A percentile compares a stretch with the other conserved stretches of the same genome.
These are phyloP conservation scores for Brassica balearica DNA, from an alignment of 441 rosid species.

Conservation along the genomic window DNA sequence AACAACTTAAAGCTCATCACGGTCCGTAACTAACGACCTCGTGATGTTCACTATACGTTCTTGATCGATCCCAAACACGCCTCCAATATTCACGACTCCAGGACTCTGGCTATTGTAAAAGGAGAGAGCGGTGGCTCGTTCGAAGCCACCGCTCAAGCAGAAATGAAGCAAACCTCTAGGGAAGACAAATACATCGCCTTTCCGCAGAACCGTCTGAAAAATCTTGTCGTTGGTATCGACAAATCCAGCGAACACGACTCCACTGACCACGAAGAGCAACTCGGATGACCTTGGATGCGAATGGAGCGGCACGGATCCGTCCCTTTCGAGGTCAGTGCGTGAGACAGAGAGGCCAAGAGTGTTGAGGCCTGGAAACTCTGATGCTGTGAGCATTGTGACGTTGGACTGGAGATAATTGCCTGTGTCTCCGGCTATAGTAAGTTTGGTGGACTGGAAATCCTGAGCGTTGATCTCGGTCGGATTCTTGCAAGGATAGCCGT, in stretches of 20 bases:
- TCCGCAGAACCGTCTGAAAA: slow-evolving; percentile 52
- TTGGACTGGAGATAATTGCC: slow-evolving; percentile 61
- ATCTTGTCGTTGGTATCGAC: slow-evolving; percentile 56
- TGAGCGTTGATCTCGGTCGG: slow-evolving; percentile 54
- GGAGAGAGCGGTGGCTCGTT: slow-evolving; percentile 56
- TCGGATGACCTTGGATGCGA: slow-evolving; percentile 87
- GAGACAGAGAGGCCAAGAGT: slow-evolving; percentile 81
- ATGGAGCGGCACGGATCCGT: slow-evolving; percentile 64
- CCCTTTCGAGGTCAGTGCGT: slow-evolving; percentile 67
- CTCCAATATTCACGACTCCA: slow-evolving; percentile 58
- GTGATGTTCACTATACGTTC: slow-evolving; percentile 39
- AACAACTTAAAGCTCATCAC: slow-evolving; percentile 33
- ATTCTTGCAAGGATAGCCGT: slow-evolving; percentile 88
- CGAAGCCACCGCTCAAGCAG: slow-evolving; percentile 64
- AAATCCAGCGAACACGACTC: slow-evolving; percentile 75
- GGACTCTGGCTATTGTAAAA: slow-evolving; percentile 87
- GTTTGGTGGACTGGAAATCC: slow-evolving; percentile 70
- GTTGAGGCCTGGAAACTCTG: slow-evolving; percentile 81
- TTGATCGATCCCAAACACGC: slow-evolving; percentile 47
- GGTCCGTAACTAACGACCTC: slow-evolving; percentile 38
- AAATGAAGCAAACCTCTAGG: slow-evolving; percentile 80
- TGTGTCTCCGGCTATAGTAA: slow-evolving; percentile 61
- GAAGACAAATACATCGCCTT: slow-evolving; percentile 75
- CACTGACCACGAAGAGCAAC: slow-evolving; percentile 59
- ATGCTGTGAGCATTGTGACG: slow-evolving; percentile 57